Evolutionary conservation across 768 basidiomycete genomes (phyloP), one percentile per base, ranked within the genome.

Genomic region (Suillus variegatus): DNA sequence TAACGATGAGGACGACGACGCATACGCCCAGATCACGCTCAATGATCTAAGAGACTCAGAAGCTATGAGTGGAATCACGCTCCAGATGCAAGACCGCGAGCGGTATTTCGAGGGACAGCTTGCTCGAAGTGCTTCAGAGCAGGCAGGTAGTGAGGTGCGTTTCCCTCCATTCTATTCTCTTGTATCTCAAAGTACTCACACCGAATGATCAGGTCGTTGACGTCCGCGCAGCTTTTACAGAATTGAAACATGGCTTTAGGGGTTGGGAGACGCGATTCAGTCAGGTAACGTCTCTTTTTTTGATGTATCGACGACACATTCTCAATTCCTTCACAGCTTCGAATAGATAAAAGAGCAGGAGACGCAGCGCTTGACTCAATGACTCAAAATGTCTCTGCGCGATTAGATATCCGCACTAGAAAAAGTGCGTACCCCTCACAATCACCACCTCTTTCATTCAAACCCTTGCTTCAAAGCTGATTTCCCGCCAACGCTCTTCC

Each of bases 41-140:
- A 91, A 93, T 62, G 97, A 99, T 72, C 81, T 99, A 35, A 89
- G 88, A 69, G 90, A 90, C 56, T 82, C 85, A 2, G 86, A 90
- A 64, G 72, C 82, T 0, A 84, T 90, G 0, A 72, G 79, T 25
- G 93, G 93, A 3, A 91, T 97, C 38, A 73, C 88, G 2, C 82
- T 99, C 44, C 90, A 97, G 66, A 95, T 97, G 88, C 89, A 91
- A 76, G 92, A 93, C 70, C 85, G 89, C 62, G 88, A 92, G 69
- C 84, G 90, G 13, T 93, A 92, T 73, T 95, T 93, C 65, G 92
- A 94, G 72, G 91, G 88, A 6, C 80, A 86, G 54, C 81, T 84
- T 72, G 73, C 80, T 10, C 75, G 73, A 55, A 57, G 60, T 36
- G 67, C 69, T 16, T 71, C 71, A 55, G 73, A 75, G 55, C 75